A percentile compares a stretch with the other conserved stretches of the same genome.
Evolutionary conservation across 1,284 basidiomycete genomes (phyloP).

Genomic region (Rhodotorula sp.): DNA sequence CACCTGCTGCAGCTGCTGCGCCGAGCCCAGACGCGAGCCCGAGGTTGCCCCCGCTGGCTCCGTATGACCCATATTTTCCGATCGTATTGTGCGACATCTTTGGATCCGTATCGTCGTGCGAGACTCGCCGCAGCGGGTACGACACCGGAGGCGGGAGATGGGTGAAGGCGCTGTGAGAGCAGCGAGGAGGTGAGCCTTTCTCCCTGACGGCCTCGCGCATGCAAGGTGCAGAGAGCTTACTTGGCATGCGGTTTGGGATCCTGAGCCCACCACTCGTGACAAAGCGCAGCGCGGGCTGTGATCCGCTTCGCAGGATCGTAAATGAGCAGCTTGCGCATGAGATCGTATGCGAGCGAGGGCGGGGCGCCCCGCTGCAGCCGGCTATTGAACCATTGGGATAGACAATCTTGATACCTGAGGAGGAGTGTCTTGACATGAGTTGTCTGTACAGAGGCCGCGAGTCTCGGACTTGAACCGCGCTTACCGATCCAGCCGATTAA

Average conservation of each 20-base stretch:
- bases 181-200: neutral
- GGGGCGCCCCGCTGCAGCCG: constrained; percentile 39
- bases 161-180: constrained; percentile 47
- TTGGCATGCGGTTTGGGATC: constrained; percentile 51
- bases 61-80: constrained; percentile 18
- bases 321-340: constrained; percentile 75
- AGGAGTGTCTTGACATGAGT: neutral
- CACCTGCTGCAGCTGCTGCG: constrained; percentile 4
- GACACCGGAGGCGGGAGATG: constrained; percentile 34
- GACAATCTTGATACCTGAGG: constrained; percentile 63
- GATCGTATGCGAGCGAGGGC: constrained; percentile 62
- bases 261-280: constrained; percentile 62
- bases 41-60: constrained; percentile 7
- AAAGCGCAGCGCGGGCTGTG: constrained; percentile 74
- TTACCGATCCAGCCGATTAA: constrained; percentile 61
- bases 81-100: constrained; percentile 36
- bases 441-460: neutral
- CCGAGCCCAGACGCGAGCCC: constrained; percentile 13
- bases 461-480: neutral
- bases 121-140: constrained; percentile 55
- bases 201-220: neutral
- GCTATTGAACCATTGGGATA: constrained; percentile 73
- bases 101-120: constrained; percentile 55
- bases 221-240: constrained; percentile 42
- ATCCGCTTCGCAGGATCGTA: constrained; percentile 88